These are phyloP conservation scores for Salix dunnii DNA, from an alignment of 345 rosid genomes.

Conservation along the genomic window DNA sequence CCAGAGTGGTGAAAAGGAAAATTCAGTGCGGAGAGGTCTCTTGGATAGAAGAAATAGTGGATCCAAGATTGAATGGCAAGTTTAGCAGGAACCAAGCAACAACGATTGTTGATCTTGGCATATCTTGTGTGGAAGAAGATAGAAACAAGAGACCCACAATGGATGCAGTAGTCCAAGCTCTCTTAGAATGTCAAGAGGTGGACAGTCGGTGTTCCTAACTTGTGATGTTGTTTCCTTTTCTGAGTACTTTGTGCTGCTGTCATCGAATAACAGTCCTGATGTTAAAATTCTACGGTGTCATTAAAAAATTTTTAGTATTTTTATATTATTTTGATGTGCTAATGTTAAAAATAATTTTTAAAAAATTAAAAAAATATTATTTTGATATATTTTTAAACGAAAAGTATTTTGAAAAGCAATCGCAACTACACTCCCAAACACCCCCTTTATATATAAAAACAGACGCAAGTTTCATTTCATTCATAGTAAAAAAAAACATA, in stretches of 20 bases:
- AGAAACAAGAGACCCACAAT: slow-evolving; percentile 30
- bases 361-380: too few species aligned
- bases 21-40: slow-evolving; percentile 1
- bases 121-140: slow-evolving; percentile 23
- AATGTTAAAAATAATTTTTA: too few species aligned
- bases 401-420: too few species aligned
- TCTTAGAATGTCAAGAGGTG: slow-evolving; percentile 23
- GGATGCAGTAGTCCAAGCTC: slow-evolving; percentile 25
- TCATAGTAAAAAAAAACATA: too few species aligned
- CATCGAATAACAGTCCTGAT: background rate
- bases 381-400: too few species aligned
- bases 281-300: background rate
- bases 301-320: too few species aligned
- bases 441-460: too few species aligned
- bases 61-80: slow-evolving; percentile 15
- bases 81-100: background rate
- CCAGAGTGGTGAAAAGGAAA: slow-evolving; percentile 7
- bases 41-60: slow-evolving; percentile 19
- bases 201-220: background rate
- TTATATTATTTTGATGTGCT: too few species aligned
- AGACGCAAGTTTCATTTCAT: too few species aligned
- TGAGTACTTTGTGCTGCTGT: background rate
- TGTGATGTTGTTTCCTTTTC: background rate
- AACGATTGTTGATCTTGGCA: slow-evolving; percentile 21
- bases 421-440: too few species aligned